These are phyloP conservation scores for Penicillium mononematosum DNA, from an alignment of 495 filamentous ascomycete genomes.

Conservation along the genomic window DNA sequence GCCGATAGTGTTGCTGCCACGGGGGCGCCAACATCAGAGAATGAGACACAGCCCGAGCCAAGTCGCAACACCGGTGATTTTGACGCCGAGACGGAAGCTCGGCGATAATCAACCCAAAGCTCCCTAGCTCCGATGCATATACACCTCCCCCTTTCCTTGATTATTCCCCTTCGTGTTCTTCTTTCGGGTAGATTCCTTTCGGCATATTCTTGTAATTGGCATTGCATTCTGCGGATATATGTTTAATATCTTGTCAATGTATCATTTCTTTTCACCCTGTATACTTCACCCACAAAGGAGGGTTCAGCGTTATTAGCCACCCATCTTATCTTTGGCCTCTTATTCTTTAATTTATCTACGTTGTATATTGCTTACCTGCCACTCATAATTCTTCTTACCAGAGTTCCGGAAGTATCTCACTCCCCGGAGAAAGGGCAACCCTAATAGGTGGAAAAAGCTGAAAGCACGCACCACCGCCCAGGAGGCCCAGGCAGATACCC, in stretches of 20 bases:
- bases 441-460: slow-evolving; percentile 27
- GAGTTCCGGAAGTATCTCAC: not conserved
- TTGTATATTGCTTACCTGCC: not conserved
- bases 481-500: not conserved
- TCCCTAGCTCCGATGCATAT: not conserved
- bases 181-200: slow-evolving; percentile 7
- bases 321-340: slow-evolving; percentile 4
- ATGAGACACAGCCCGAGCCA: slow-evolving; percentile 5
- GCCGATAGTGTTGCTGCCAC: slow-evolving; percentile 20
- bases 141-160: not conserved
- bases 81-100: slow-evolving; percentile 11
- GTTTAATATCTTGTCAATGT: slow-evolving; percentile 19
- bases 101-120: slow-evolving; percentile 11
- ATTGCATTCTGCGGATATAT: slow-evolving; percentile 28
- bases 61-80: not conserved
- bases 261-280: slow-evolving; percentile 10
- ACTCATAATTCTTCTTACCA: not conserved
- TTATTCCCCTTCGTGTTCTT: slow-evolving; percentile 1
- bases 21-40: slow-evolving; percentile 16
- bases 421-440: not conserved
- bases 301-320: not conserved
- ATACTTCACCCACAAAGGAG: not conserved
- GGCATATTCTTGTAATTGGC: slow-evolving; percentile 26
- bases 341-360: slow-evolving; percentile 11
- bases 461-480: not conserved